Conservation (phyloP, 164 flowering plant species). For the Magnolia changhungtana region DNA sequence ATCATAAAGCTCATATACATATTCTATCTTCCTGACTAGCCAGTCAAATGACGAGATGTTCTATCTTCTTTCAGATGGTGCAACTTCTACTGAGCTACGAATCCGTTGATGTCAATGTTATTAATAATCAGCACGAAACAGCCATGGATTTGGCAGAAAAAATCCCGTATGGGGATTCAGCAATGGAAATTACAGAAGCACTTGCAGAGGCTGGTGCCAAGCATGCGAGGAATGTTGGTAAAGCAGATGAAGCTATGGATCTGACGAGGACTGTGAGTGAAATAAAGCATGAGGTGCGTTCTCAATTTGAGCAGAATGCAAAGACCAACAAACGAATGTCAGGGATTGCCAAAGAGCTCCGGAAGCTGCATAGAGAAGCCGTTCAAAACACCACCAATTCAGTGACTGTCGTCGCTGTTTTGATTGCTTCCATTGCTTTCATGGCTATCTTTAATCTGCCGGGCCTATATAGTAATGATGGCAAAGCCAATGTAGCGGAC, state of each 20-base stretch:
- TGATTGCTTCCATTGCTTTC: conserved; percentile 91
- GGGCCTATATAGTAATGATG: conserved; percentile 64
- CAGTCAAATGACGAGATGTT: not conserved
- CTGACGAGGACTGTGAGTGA: conserved; percentile 88
- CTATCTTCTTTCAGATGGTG: conserved; percentile 53
- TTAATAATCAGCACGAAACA: conserved; percentile 74
- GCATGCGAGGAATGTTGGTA: conserved; percentile 67
- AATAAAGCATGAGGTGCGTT: conserved; percentile 85
- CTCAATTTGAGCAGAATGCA: conserved; percentile 78
- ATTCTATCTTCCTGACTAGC: not conserved
- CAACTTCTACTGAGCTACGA: conserved; percentile 48
- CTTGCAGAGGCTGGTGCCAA: conserved; percentile 81
- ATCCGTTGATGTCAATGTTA: conserved; percentile 66
- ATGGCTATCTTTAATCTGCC: conserved; percentile 88
- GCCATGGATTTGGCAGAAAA: conserved; percentile 92
- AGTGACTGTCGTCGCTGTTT: conserved; percentile 80
- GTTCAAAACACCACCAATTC: conserved; percentile 93
- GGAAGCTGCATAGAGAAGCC: conserved; percentile 89
- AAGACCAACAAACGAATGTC: conserved; percentile 71
- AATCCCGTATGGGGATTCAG: conserved; percentile 69
- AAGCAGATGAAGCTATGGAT: conserved; percentile 66
- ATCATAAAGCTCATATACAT: not conserved
- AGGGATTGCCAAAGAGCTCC: conserved; percentile 83
- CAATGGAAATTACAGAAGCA: conserved; percentile 65
- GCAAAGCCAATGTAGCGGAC: conserved; percentile 56